A percentile compares a stretch with the other conserved stretches of the same genome.
Conservation (phyloP, 1,284 basidiomycete genomes). For the Trichosporon faecale region DNA sequence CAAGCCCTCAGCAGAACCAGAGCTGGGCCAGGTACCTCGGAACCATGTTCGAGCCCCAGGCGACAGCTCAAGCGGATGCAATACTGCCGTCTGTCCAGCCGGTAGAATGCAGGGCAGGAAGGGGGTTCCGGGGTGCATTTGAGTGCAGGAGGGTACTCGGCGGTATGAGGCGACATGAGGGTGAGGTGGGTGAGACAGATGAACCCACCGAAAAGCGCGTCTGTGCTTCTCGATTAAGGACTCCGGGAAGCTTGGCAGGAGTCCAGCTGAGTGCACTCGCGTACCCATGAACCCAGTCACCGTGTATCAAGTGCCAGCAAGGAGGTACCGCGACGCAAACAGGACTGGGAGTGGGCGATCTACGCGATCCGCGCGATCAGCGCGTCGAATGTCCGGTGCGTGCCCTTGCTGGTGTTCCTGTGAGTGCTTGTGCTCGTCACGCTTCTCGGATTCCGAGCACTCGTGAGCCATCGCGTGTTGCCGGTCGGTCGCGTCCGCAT, state of each 20-base stretch:
- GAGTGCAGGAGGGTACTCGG: neutral
- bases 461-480: neutral
- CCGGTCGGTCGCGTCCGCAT: neutral
- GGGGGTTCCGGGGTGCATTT: neutral
- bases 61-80: neutral
- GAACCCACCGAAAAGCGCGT: neutral
- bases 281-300: neutral
- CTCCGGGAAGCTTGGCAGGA: neutral
- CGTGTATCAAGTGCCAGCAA: slow-evolving; percentile 21
- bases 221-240: slow-evolving; percentile 1
- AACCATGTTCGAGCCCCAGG: neutral
- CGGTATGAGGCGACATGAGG: neutral
- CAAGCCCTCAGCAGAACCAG: neutral
- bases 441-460: neutral
- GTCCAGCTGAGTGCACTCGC: neutral
- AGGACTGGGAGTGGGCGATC: slow-evolving; percentile 17
- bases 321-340: slow-evolving; percentile 40
- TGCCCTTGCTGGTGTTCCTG: neutral
- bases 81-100: neutral
- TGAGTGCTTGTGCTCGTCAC: neutral
- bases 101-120: neutral
- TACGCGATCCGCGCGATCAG: slow-evolving; percentile 1
- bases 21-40: neutral
- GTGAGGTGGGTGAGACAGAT: neutral
- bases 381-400: neutral